phyloP scores from a whole-genome alignment of 768 basidiomycete genomes.

The Lentinula detonsa region DNA sequence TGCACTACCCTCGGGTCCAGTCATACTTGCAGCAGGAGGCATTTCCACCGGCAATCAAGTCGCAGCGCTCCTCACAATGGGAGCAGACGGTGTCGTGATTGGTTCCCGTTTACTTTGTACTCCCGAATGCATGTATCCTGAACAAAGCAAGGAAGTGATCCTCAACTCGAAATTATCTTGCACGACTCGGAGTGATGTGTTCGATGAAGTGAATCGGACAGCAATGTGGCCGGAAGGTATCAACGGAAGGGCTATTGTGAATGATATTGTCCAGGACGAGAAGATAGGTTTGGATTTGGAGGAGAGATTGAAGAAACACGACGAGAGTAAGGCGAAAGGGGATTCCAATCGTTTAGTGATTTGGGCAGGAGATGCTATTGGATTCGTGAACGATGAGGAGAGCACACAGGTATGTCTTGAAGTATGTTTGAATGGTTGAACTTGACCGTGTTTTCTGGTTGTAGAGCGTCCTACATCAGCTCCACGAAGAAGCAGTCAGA shows the following conservation, averaged over 20 bases:
- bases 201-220: constrained; percentile 33
- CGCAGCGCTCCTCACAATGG: constrained; percentile 33
- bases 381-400: constrained; percentile 24
- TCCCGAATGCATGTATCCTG: constrained; percentile 32
- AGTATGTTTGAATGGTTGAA: background rate
- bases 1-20: constrained; percentile 23
- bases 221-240: constrained; percentile 36
- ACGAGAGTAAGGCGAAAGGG: constrained; percentile 21
- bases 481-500: constrained; percentile 16
- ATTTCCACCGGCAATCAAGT: constrained; percentile 38
- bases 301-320: constrained; percentile 18
- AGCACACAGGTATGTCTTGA: constrained; percentile 16
- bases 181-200: constrained; percentile 33
- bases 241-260: constrained; percentile 41
- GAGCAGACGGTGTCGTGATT: constrained; percentile 37
- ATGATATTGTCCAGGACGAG: constrained; percentile 24
- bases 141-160: constrained; percentile 31
- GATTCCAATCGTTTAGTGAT: constrained; percentile 26
- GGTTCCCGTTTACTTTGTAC: constrained; percentile 48
- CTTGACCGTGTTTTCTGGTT: background rate
- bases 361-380: constrained; percentile 40
- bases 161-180: constrained; percentile 22
- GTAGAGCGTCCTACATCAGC: constrained; percentile 16
- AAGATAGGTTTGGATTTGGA: constrained; percentile 26
- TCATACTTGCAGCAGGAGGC: constrained; percentile 44